A percentile compares a stretch with the other conserved stretches of the same genome.
Conservation (phyloP, 257 asterid species). For the Salvia hispanica region DNA sequence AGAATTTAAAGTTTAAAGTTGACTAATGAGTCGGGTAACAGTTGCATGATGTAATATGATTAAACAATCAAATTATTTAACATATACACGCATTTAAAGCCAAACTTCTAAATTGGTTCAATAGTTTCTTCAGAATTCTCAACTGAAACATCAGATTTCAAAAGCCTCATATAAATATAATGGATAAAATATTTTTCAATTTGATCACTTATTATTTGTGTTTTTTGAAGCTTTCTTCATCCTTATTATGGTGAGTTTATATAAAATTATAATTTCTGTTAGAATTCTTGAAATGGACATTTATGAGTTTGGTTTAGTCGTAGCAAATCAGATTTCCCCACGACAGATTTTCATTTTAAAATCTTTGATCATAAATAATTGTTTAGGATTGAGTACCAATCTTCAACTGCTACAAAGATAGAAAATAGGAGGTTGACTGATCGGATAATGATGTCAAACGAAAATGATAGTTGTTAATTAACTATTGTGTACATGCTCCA, state of each 20-base stretch:
- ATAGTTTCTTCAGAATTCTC: neutral
- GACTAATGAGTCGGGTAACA: constrained; percentile 27
- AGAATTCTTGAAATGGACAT: neutral
- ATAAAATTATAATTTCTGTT: no score
- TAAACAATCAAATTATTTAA: neutral
- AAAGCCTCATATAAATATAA: neutral
- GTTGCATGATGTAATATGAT: constrained; percentile 16
- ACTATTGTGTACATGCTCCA: constrained; percentile 10
- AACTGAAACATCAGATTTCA: neutral
- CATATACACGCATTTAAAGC: neutral
- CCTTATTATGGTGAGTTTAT: neutral
- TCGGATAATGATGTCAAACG: constrained; percentile 14
- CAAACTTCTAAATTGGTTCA: neutral
- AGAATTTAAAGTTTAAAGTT: constrained; percentile 1
- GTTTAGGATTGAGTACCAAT: neutral
- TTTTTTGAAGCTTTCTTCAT: neutral
- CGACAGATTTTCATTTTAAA: constrained; percentile 8
- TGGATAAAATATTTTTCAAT: no score
- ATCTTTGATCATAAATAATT: neutral
- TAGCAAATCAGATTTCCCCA: constrained; percentile 6
- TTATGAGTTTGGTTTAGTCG: neutral
- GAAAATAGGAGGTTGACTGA: constrained; percentile 29
- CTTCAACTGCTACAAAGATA: constrained; percentile 34
- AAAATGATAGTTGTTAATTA: constrained; percentile 34
- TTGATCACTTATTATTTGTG: neutral